Base-by-base conservation (phyloP, 2,329 filamentous ascomycete genomes). In the Chaetomium strumarium region DNA sequence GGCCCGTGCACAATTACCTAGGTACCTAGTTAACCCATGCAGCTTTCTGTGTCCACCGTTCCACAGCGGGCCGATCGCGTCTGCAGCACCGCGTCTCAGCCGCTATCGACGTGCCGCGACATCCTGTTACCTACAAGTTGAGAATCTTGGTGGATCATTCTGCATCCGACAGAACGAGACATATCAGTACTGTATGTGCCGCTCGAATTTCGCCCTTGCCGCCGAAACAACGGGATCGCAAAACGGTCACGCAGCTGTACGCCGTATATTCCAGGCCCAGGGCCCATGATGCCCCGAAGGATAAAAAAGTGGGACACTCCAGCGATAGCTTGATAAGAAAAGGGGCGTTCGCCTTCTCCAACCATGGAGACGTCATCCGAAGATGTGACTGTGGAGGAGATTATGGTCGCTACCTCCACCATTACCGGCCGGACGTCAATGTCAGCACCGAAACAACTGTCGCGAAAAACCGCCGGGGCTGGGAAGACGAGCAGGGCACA, bases 291-390 rank as follows among this genome's bases (percentile, higher is more conserved):
- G 38, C 44, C 20, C 38, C 46, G 24, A 43, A 47, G 10, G 17
- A 46, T 39, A 50, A 49, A 12, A 12, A 36, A 41, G 24, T 31
- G 14, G 13, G 37, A 46, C 20, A 16, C 31, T 9, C 19, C 24
- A 7, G 24, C 24, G 24, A 46, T 14, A 14, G 11, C 40, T 29
- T 48, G 19, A 55, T 45, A 43, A 36, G 47, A 19, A 46, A 33
- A 29, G 38, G 44, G 19, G 33, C 49, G 34, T 51, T 55, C 49
- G 9, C 41, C 20, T 46, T 19, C 31, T 3, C 14, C 29, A 17
- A 17, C 56, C 17, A 42, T 52, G 50, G 55, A 57, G 3, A 40
- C 55, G 39, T 52, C 50, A n/a, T 47, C 49, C 34, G 45, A 52
- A 19, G 53, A 49, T 24, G 8, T 11, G 14, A 37, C 52, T 7